Evolutionary conservation across 768 basidiomycete species (phyloP).

Genomic region (Pisolithus tinctorius): DNA sequence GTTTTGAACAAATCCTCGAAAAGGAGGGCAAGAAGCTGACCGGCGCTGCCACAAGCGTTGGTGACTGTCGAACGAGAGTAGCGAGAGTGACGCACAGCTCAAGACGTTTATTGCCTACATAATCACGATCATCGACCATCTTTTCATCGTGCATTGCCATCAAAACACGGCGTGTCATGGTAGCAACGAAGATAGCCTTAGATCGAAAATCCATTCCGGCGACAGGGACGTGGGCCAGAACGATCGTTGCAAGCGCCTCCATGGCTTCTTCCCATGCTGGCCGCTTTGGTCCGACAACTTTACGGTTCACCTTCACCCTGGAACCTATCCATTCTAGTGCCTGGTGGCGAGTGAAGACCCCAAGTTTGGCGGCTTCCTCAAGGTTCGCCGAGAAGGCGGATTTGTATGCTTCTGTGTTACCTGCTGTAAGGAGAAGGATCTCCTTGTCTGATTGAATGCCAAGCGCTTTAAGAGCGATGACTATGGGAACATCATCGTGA

Average conservation of each 20-base stretch:
- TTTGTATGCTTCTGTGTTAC: constrained; percentile 84
- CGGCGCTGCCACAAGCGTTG: constrained; percentile 54
- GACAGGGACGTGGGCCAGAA: constrained; percentile 94
- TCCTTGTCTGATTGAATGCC: constrained; percentile 98
- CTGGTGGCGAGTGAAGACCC: constrained; percentile 87
- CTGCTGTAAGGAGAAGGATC: constrained; percentile 89
- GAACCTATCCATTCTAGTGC: constrained; percentile 92
- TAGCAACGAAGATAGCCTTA: constrained; percentile 95
- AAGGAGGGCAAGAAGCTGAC: constrained; percentile 88
- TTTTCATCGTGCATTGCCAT: constrained; percentile 96
- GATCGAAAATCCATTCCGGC: constrained; percentile 81
- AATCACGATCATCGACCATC: constrained; percentile 97
- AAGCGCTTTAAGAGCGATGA: constrained; percentile 91
- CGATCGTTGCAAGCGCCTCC: constrained; percentile 95
- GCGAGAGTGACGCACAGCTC: constrained; percentile 67
- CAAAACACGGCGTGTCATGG: constrained; percentile 93
- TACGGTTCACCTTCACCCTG: constrained; percentile 83
- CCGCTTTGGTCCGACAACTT: constrained; percentile 72
- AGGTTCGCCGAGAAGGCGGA: constrained; percentile 83
- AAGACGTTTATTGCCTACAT: constrained; percentile 97
- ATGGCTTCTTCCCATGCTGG: constrained; percentile 93
- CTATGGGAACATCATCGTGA: constrained; percentile 95
- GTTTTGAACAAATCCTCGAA: constrained; percentile 99
- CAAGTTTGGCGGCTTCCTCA: constrained; percentile 90
- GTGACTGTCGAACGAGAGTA: constrained; percentile 8